Evolutionary conservation across 768 basidiomycete species (phyloP).

Genomic region (Leccinum boreale): DNA sequence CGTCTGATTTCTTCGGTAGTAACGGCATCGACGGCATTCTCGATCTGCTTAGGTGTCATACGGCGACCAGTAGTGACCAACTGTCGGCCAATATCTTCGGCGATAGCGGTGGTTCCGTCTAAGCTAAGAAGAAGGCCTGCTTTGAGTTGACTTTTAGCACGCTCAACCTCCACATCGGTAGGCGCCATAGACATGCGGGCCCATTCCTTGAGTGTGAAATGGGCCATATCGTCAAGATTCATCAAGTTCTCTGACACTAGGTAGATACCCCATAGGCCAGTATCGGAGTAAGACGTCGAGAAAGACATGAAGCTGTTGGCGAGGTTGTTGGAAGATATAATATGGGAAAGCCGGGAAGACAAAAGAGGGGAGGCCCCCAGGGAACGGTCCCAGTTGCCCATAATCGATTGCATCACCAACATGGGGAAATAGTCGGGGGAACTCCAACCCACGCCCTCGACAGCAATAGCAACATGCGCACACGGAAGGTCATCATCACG

Average conservation of each 20-base stretch:
- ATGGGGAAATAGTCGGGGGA: constrained; percentile 99
- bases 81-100: constrained; percentile 98
- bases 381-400: constrained; percentile 99
- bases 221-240: constrained; percentile 90
- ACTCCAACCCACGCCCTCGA: constrained; percentile 97
- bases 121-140: constrained; percentile 85
- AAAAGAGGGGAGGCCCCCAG: constrained; percentile 88
- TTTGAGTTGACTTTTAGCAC: constrained; percentile 98
- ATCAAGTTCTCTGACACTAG: constrained; percentile 90
- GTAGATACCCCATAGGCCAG: constrained; percentile 99
- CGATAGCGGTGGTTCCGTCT: constrained; percentile 95
- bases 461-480: constrained; percentile 92
- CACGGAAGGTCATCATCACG: constrained; percentile 90
- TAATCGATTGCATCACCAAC: constrained; percentile 96
- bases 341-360: constrained; percentile 87
- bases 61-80: constrained; percentile 91
- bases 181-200: constrained; percentile 90
- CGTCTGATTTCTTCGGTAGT: constrained; percentile 86
- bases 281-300: constrained; percentile 98
- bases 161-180: constrained; percentile 84
- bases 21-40: constrained; percentile 88
- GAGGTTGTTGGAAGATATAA: constrained; percentile 89
- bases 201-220: constrained; percentile 96
- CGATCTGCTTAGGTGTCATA: constrained; percentile 90
- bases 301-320: constrained; percentile 99